A percentile compares a stretch with the other conserved stretches of the same genome.
Evolutionary conservation across 2,329 filamentous ascomycete species (phyloP).

Genomic region (Cadophora gregata): DNA sequence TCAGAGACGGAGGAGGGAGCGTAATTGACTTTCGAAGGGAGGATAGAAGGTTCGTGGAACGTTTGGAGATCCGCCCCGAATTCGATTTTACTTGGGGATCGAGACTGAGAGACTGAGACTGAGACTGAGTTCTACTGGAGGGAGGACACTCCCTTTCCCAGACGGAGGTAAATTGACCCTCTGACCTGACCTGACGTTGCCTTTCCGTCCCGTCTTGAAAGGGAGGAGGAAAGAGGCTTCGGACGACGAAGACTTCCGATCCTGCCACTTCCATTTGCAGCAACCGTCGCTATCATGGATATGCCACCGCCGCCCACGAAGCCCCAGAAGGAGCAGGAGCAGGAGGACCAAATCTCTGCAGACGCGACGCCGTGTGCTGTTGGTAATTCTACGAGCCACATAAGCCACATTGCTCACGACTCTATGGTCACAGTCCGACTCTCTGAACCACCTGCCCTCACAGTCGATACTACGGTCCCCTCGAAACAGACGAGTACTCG

Average conservation of each 20-base stretch:
- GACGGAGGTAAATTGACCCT: neutral
- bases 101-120: neutral
- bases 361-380: neutral
- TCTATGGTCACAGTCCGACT: slow-evolving; percentile 81
- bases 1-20: neutral
- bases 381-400: neutral
- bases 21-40: slow-evolving; percentile 4
- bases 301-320: slow-evolving; percentile 10
- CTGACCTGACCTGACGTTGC: neutral
- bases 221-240: neutral
- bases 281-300: neutral
- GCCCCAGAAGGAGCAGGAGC: slow-evolving; percentile 1
- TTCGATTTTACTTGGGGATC: neutral
- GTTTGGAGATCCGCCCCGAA: neutral
- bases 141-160: neutral
- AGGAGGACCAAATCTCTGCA: neutral
- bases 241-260: neutral
- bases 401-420: slow-evolving; percentile 53
- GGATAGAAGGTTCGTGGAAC: neutral
- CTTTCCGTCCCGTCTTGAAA: slow-evolving; percentile 7
- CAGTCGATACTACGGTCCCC: slow-evolving; percentile 54
- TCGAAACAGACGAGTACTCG: slow-evolving; percentile 36
- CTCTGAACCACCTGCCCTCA: slow-evolving; percentile 64
- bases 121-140: neutral
- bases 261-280: neutral